phyloP scores from a whole-genome alignment of 164 flowering plant species.

The Sextonia rubra region DNA sequence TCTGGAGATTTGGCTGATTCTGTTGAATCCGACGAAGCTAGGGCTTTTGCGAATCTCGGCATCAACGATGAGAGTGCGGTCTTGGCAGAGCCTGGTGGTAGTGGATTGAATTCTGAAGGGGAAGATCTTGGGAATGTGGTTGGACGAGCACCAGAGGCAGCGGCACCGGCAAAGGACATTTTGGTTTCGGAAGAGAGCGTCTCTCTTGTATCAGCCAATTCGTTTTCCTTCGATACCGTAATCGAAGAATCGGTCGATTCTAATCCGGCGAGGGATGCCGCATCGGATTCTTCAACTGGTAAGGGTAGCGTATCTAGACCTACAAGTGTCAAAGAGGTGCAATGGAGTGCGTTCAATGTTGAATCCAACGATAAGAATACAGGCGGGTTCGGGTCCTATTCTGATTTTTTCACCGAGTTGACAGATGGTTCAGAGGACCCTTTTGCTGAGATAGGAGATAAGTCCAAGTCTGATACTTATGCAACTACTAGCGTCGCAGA shows the following conservation, averaged over 20 bases:
- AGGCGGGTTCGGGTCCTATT: constrained; percentile 51
- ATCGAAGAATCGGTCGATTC: constrained; percentile 22
- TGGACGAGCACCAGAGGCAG: neutral
- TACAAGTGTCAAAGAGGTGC: constrained; percentile 67
- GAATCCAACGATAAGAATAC: constrained; percentile 29
- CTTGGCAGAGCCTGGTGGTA: constrained; percentile 9
- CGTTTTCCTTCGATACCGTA: constrained; percentile 16
- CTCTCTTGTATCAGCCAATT: constrained; percentile 23
- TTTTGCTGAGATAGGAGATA: constrained; percentile 20
- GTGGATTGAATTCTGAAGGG: constrained; percentile 2
- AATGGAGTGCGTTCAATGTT: constrained; percentile 67
- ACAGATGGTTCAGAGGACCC: constrained; percentile 31
- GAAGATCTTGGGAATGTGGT: constrained; percentile 7
- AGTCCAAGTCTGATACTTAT: constrained; percentile 14
- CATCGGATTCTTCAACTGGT: constrained; percentile 12
- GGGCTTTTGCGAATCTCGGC: constrained; percentile 26
- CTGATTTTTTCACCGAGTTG: constrained; percentile 58
- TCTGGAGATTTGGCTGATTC: constrained; percentile 6
- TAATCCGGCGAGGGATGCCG: constrained; percentile 13
- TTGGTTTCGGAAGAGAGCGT: constrained; percentile 17
- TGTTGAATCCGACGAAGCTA: constrained; percentile 27
- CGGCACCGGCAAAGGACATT: constrained; percentile 9
- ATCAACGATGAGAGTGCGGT: constrained; percentile 16
- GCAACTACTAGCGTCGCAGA: constrained; percentile 11
- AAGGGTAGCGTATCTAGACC: constrained; percentile 26